Evolutionary conservation across 2,329 filamentous ascomycete species (phyloP), one percentile per base, ranked within the genome.

Genomic region (Penicillium sp.): DNA sequence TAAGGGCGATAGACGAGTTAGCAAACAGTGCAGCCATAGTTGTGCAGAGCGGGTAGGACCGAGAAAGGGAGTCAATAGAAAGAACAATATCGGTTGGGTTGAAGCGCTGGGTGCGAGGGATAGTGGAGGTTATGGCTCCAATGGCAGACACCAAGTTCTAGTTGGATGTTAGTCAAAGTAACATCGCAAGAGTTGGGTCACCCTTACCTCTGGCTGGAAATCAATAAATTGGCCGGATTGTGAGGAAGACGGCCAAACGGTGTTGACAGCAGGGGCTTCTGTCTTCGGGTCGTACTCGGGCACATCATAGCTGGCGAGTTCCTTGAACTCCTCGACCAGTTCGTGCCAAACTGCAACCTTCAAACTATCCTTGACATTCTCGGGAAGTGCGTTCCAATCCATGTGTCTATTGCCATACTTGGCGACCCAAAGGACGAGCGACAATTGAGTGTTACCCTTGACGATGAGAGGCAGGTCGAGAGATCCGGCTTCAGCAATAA

Each of bases 321-420:
- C 75, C 18, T 85, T 83, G 60, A 82, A 80, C 58, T 94, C 89
- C 60, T 88, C 84, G 27, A 97, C 77, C 50, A 97, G 82, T 56
- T 97, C 90, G 67, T 96, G 90, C 92, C 93, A 99, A 15, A 93
- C 94, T n/a, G 86, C 84, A 16, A 97, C 89, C 53, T 89, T 89
- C 57, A 96, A 80, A 58, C 82, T 86, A 54, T 87, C 84, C 16
- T 87, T 87, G 54, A 87, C 86, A 49, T 89, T 88, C 67, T 88
- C 83, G 12, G 92, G 91, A 2, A 92, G 84, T 69, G 93, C 90
- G 64, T 90, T 92, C 92, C 93, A 99, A 74, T 96, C 92, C 82
- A 99, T 88, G 70, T 97, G 93, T 64, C 86, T 85, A 77, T 87
- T 97, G 40, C 91, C 91, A 67, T 91, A 84, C 65, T 97, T 93